Percentiles rank a stretch among this genome's conserved stretches.
These are phyloP conservation scores for Thermochaetoides dissita DNA, from an alignment of 2,329 filamentous ascomycete genomes.

Conservation along the genomic window DNA sequence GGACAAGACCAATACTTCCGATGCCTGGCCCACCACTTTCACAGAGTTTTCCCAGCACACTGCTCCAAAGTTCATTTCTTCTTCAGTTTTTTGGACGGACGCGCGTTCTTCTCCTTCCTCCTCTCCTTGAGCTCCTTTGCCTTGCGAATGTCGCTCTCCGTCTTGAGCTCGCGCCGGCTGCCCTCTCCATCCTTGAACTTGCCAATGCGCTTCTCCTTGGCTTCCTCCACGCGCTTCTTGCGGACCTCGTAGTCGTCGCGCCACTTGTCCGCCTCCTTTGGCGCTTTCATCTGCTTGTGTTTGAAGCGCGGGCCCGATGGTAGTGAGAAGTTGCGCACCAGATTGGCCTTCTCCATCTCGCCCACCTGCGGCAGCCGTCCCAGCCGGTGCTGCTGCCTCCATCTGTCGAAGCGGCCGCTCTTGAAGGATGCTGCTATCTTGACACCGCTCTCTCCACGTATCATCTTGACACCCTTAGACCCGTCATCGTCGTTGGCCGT, in stretches of 20 bases:
- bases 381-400: conserved; percentile 77
- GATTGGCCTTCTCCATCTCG: conserved; percentile 51
- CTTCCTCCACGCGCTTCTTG: conserved; percentile 80
- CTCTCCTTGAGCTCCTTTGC: conserved; percentile 63
- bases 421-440: conserved; percentile 93
- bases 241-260: conserved; percentile 79
- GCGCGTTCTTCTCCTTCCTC: conserved; percentile 74
- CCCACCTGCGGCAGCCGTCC: conserved; percentile 67
- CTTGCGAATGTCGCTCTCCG: conserved; percentile 72
- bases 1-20: too few species aligned
- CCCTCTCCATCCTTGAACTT: conserved; percentile 59
- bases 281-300: conserved; percentile 76
- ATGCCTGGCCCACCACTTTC: too few species aligned
- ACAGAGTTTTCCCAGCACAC: not conserved
- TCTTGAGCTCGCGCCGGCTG: conserved; percentile 66
- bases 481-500: conserved; percentile 91
- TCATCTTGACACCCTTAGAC: conserved; percentile 55
- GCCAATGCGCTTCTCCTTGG: conserved; percentile 69
- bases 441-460: conserved; percentile 79
- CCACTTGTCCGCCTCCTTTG: conserved; percentile 86
- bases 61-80: conserved; percentile 1
- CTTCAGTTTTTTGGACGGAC: conserved; percentile 49
- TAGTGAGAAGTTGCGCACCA: conserved; percentile 17
- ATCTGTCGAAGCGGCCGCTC: conserved; percentile 82
- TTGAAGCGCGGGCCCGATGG: conserved; percentile 47